phyloP scores from a whole-genome alignment of 2,329 filamentous ascomycete species.

The Thelonectria blattea region DNA sequence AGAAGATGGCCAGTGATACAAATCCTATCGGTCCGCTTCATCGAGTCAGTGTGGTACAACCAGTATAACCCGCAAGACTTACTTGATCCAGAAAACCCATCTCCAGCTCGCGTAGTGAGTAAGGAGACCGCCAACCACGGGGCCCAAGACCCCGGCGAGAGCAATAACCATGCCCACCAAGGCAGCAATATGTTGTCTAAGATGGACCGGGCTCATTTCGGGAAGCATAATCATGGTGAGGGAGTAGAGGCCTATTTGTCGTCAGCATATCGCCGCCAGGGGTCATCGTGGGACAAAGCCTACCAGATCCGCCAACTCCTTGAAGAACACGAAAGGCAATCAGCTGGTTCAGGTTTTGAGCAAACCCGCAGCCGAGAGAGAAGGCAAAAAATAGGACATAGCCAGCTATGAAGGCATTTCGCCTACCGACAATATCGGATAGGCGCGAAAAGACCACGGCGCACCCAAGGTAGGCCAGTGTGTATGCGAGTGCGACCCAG shows the following conservation, averaged over 20 bases:
- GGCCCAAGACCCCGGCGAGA: conserved; percentile 56
- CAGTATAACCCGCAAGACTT: conserved; percentile 26
- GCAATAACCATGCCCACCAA: conserved; percentile 57
- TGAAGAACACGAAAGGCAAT: conserved; percentile 57
- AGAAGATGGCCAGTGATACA: conserved; percentile 54
- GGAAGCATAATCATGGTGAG: conserved; percentile 62
- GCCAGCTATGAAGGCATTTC: conserved; percentile 55
- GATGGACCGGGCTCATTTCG: conserved; percentile 52
- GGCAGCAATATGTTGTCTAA: conserved; percentile 52
- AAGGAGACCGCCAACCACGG: conserved; percentile 57
- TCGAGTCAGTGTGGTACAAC: conserved; percentile 7
- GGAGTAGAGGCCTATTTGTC: conserved; percentile 54
- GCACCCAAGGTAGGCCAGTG: conserved; percentile 62
- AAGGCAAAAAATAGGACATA: conserved; percentile 62
- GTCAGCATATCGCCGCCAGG: background rate
- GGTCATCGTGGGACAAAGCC: background rate
- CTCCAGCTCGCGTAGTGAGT: conserved; percentile 58
- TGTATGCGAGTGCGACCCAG: conserved; percentile 63
- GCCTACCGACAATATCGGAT: conserved; percentile 61
- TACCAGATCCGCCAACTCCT: conserved; percentile 58
- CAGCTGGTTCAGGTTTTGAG: conserved; percentile 47
- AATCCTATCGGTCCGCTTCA: conserved; percentile 57
- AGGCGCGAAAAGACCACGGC: conserved; percentile 61
- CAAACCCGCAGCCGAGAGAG: conserved; percentile 59
- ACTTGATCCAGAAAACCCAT: conserved; percentile 68